phyloP scores from a whole-genome alignment of 345 rosid species.

The Eucalyptus pumila region DNA sequence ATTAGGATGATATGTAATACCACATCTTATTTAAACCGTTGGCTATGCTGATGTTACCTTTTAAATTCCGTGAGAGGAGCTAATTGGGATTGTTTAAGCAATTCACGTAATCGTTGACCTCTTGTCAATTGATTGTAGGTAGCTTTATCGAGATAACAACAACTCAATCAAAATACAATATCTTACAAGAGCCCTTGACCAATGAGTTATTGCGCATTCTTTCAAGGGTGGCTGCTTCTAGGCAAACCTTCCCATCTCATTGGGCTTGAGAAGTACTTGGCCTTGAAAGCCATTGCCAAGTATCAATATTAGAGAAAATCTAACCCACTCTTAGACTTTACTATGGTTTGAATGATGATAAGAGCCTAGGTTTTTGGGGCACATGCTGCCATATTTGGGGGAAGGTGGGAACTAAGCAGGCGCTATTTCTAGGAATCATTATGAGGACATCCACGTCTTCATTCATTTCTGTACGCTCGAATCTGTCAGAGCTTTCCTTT shows the following conservation, averaged over 20 bases:
- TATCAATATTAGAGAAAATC: neutral
- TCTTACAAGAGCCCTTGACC: too few relatives aligned
- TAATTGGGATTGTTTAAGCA: too few relatives aligned
- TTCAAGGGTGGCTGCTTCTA: too few relatives aligned
- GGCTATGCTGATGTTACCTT: neutral
- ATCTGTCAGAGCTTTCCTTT: neutral
- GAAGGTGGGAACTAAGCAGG: neutral
- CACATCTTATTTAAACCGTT: neutral
- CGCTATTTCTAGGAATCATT: neutral
- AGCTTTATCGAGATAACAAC: too few relatives aligned
- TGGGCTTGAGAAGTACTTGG: neutral
- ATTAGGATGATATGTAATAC: neutral
- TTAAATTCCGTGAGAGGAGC: neutral
- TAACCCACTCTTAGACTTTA: neutral
- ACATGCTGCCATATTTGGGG: neutral
- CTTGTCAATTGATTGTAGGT: too few relatives aligned
- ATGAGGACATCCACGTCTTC: neutral
- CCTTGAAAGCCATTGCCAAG: neutral
- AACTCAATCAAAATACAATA: too few relatives aligned
- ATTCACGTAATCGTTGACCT: too few relatives aligned
- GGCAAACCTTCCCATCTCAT: neutral
- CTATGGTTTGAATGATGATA: neutral
- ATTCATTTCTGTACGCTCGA: neutral
- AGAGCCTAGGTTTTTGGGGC: neutral
- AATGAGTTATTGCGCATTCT: too few relatives aligned